Evolutionary conservation across 495 filamentous ascomycete genomes (phyloP).

Genomic region (Podospora didyma): DNA sequence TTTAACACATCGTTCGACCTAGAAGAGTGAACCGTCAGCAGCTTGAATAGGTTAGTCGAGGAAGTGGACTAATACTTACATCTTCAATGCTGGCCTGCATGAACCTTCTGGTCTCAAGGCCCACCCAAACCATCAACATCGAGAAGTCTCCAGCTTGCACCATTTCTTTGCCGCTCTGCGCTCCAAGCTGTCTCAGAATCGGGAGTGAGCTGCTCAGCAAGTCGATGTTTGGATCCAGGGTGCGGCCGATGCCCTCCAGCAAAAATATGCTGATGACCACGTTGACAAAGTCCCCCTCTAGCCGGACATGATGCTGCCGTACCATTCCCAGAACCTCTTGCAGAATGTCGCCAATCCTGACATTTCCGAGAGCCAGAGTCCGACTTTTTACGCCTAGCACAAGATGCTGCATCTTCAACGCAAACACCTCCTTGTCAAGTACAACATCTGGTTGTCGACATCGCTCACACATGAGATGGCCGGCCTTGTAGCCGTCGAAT

Average conservation of each 20-base stretch:
- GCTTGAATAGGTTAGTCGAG: background rate
- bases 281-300: conserved; percentile 98
- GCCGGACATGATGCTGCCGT: conserved; percentile 82
- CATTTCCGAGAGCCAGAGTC: conserved; percentile 88
- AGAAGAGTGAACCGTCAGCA: conserved; percentile 13
- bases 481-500: conserved; percentile 94
- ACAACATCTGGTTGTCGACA: conserved; percentile 89
- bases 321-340: conserved; percentile 92
- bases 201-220: conserved; percentile 83
- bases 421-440: conserved; percentile 82
- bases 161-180: conserved; percentile 66
- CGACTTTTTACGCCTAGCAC: conserved; percentile 82
- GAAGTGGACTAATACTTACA: conserved; percentile 46
- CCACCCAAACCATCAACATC: conserved; percentile 94
- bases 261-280: conserved; percentile 94
- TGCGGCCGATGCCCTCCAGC: conserved; percentile 89
- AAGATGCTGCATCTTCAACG: conserved; percentile 93
- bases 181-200: conserved; percentile 83
- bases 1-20: conserved; percentile 75
- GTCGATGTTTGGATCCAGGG: conserved; percentile 80
- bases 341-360: conserved; percentile 94
- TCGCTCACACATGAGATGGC: conserved; percentile 92
- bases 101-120: conserved; percentile 81
- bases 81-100: conserved; percentile 85
- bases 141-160: conserved; percentile 72